Evolutionary conservation across 2,329 filamentous ascomycete species (phyloP), one percentile per base, ranked within the genome.

Genomic region (Sarocladium oryzae): DNA sequence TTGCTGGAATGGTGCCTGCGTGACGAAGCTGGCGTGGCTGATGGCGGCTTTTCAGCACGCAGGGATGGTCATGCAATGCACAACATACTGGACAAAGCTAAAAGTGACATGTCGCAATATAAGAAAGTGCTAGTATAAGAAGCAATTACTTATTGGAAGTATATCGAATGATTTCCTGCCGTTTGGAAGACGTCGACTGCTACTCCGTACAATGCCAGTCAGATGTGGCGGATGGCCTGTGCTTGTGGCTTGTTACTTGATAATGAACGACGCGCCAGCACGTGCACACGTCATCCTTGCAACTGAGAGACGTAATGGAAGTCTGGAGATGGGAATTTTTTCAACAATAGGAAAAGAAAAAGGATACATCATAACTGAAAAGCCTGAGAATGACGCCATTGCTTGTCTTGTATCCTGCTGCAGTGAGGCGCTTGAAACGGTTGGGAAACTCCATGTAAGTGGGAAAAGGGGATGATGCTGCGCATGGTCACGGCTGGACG

Each of bases 381-480:
- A 18, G 40, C 26, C 40, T 28, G 40, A 43, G 40, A 20, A 18
- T n/a, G 26, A 43, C 40, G 40, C 26, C 40, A 43, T 20, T 3
- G 11, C 23, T 43, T 28, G 40, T 43, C 40, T 43, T 23, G 23
- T 11, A 18, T 43, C 10, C 40, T 28, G 40, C 23, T 7, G 26
- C 3, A 28, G n/a, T 43, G 40, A 43, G 15, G 40, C 7, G 40
- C 23, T 11, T 43, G 40, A 43, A 43, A 43, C 40, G 15, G 23
- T 13, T 40, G 37, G 40, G 40, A 7, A 43, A 43, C 40, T 20
- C 40, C 40, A 23, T 43, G 40, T 43, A 43, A 43, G 40, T 43
- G 21, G 23, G 37, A 4, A 40, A 40, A 28, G 40, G 8, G 4
- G 23, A 26, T 43, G 40, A 30, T 13, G 28, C 28, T 7, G 28